Conservation (phyloP, 345 rosid genomes). For the Acer campestre region DNA sequence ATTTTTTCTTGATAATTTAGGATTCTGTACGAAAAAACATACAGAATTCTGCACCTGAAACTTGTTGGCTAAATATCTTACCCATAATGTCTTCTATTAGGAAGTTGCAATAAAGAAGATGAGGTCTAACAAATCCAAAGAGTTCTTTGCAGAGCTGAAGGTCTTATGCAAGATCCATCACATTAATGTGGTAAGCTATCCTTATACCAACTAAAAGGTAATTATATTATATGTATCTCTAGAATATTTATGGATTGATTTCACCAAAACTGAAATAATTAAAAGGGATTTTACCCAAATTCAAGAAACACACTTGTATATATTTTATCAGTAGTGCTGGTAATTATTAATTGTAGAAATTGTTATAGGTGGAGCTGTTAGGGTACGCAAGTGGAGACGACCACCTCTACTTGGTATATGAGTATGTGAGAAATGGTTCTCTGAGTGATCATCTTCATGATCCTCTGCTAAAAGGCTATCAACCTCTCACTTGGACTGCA, state of each 20-base stretch:
- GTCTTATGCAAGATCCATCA: constrained; percentile 70
- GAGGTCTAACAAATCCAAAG: constrained; percentile 67
- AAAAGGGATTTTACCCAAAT: too few relatives aligned
- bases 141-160: constrained; percentile 73
- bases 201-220: too few relatives aligned
- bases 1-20: too few relatives aligned
- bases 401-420: constrained; percentile 67
- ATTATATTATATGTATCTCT: not conserved
- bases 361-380: constrained; percentile 57
- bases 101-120: constrained; percentile 75
- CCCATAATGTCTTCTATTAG: constrained; percentile 21
- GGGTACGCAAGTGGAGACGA: constrained; percentile 69
- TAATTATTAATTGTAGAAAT: too few relatives aligned
- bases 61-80: too few relatives aligned
- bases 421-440: constrained; percentile 54
- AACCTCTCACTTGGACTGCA: constrained; percentile 63
- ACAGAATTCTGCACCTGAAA: too few relatives aligned
- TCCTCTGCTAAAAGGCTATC: constrained; percentile 56
- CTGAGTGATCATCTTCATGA: constrained; percentile 69
- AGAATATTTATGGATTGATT: too few relatives aligned
- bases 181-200: constrained; percentile 57
- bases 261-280: too few relatives aligned
- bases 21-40: too few relatives aligned
- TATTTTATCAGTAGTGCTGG: too few relatives aligned
- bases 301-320: too few relatives aligned